Base-by-base conservation (phyloP, 2,329 filamentous ascomycete genomes). In the Dothideomycetes sp. region DNA sequence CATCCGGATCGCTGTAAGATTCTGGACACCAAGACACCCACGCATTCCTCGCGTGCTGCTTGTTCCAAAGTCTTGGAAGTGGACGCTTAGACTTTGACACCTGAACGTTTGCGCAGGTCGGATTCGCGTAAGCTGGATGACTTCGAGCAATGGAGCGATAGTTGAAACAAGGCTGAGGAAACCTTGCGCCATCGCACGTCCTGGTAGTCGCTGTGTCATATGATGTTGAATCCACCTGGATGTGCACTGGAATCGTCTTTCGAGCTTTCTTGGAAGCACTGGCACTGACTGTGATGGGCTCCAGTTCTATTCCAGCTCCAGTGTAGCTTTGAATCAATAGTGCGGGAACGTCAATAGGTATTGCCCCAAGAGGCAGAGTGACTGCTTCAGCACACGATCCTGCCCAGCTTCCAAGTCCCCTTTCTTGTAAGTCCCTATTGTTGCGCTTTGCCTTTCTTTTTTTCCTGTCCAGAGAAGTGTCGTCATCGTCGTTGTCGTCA, bases 211-310 rank as follows among this genome's bases (percentile, higher is more conserved):
- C 16, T n/a, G 12, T 12, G 16, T 31, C 30, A 15, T n/a, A 31
- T 31, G 30, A n/a, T n/a, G 30, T 31, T 15, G 30, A 31, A 12
- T 31, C 30, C 12, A 31, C 30, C 16, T 31, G 30, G 30, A 12
- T 31, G 30, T n/a, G n/a, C n/a, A 31, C 16, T 12, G 30, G n/a
- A 15, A 31, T 31, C 16, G 30, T 31, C 30, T 31, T 31, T 12
- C 30, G 30, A n/a, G n/a, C n/a, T 15, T 31, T 31, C 16, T 31
- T 31, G n/a, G 30, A n/a, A n/a, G 30, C 30, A 31, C 30, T 31
- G 12, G 30, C 30, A 15, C 30, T 31, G 30, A 31, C 30, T 12
- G 30, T 31, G n/a, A 31, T 31, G 30, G 30, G 30, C 30, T 31
- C 30, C 12, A 31, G 30, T 31, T 31, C 30, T 12, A 31, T 15